Conservation (phyloP, 1,284 basidiomycete genomes). For the Takashimella tepidaria region DNA sequence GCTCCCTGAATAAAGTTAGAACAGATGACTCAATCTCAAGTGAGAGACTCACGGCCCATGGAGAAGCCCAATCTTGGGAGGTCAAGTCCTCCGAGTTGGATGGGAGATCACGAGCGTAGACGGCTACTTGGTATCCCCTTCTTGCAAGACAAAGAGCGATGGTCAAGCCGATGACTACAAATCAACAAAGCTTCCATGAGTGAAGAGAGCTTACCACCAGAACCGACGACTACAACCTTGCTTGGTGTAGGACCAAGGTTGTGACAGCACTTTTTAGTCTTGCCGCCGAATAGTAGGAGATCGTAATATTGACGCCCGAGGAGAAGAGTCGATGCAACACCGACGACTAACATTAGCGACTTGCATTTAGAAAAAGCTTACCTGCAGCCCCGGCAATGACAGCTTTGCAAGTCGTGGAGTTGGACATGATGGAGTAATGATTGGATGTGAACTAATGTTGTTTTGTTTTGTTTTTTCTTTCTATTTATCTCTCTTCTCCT, state of each 20-base stretch:
- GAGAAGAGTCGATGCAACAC: too few species aligned
- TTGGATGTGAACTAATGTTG: too few species aligned
- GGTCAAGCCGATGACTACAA: slow-evolving; percentile 17
- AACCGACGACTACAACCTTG: slow-evolving; percentile 14
- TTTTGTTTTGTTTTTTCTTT: too few species aligned
- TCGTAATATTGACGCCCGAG: too few species aligned
- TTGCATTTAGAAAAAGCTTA: too few species aligned
- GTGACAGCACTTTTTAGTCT: too few species aligned
- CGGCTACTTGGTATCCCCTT: slow-evolving; percentile 7
- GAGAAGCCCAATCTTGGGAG: slow-evolving; percentile 18
- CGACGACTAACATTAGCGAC: too few species aligned
- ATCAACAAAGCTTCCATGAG: neutral
- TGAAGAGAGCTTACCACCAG: slow-evolving; percentile 18
- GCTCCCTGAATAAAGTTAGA: slow-evolving; percentile 7
- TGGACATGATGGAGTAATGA: too few species aligned
- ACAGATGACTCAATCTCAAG: neutral
- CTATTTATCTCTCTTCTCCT: too few species aligned
- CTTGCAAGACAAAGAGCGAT: slow-evolving; percentile 17
- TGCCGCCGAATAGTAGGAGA: too few species aligned
- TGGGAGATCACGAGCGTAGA: slow-evolving; percentile 10
- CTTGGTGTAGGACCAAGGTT: neutral
- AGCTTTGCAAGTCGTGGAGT: too few species aligned
- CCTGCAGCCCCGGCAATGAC: too few species aligned
- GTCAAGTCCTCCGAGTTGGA: slow-evolving; percentile 1
- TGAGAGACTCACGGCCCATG: slow-evolving; percentile 13